Percentiles rank a stretch among this genome's conserved stretches.
Conservation (phyloP, 1,139 yeast genomes). For the Debaryomyces subglobosus region DNA sequence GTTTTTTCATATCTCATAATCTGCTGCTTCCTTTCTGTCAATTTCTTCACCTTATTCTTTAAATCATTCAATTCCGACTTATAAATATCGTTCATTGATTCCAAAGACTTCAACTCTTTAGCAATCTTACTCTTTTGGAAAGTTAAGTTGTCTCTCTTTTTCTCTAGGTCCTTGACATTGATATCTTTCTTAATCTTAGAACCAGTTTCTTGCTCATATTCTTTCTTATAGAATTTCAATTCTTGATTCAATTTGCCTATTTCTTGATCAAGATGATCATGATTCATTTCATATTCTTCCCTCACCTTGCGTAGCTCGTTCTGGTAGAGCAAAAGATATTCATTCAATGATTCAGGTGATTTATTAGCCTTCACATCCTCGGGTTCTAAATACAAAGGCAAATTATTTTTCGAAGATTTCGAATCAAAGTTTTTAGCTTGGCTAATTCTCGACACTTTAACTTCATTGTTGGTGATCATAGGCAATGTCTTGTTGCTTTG, state of each 20-base stretch:
- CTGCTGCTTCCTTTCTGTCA: constrained; percentile 28
- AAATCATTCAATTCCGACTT: constrained; percentile 28
- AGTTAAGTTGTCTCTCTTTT: constrained; percentile 31
- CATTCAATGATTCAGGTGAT: constrained; percentile 23
- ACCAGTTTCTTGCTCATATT: constrained; percentile 38
- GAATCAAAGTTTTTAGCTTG: not conserved
- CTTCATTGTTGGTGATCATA: not conserved
- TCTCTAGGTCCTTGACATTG: constrained; percentile 38
- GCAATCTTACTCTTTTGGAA: constrained; percentile 38
- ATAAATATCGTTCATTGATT: constrained; percentile 22
- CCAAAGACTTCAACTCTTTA: constrained; percentile 28
- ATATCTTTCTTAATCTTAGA: constrained; percentile 32
- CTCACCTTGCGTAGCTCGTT: constrained; percentile 30
- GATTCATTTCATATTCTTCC: constrained; percentile 28
- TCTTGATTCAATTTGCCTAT: constrained; percentile 24
- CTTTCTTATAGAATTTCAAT: constrained; percentile 25
- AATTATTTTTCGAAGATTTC: not conserved
- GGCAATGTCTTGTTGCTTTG: not conserved
- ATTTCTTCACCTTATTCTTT: constrained; percentile 25
- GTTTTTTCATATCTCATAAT: constrained; percentile 23
- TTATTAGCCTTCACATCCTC: constrained; percentile 23
- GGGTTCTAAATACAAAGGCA: constrained; percentile 15
- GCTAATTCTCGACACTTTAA: not conserved
- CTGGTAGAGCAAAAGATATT: constrained; percentile 30
- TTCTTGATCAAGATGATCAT: constrained; percentile 25